Base-by-base conservation (phyloP, 208 protist species). In the Crithidia fasciculata region DNA sequence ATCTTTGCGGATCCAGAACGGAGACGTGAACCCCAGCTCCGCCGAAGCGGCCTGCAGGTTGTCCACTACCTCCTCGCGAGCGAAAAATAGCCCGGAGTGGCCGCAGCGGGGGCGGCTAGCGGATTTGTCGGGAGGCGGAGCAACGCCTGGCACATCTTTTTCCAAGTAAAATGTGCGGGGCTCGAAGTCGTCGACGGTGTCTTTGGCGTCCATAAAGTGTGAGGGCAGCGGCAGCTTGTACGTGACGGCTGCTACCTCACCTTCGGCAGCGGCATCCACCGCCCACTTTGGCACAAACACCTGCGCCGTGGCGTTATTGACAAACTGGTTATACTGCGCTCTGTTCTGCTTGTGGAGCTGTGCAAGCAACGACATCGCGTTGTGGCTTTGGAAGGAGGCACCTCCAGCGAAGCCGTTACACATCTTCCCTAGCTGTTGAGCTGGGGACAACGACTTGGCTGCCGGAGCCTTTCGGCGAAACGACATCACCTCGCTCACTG, bases 51-150 rank as follows among this genome's bases (percentile, higher is more conserved):
- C 89, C 65, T 88, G 82, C 73, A 97, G 81, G 59, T 97, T 97
- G 73, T 97, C 93, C 8, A 97, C 83, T 39, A 97, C 87, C 56
- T 97, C 90, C 70, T 97, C 93, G 8, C 90, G 72, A 0, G 84
- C 82, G 76, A 91, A 97, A 50, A 97, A 97, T 5, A 95, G 69
- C 0, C 93, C 93, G 18, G 81, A 91, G 54, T 81, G 73, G 6
- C 89, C 93, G 67, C 90, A 95, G 54, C 93, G 86, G 9, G 93
- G 93, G 8, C 57, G 9, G 47, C 2, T 54, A 12, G 37, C 44
- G 9, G 56, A 18, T 37, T 54, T 69, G 12, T 13, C 12, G 4
- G 36, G 36, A 4, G 8, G n/a, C 7, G 4, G 8, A 2, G 57
- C 8, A 37, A 18, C 47, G 2, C 54, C 61, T 6, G 59, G 36